phyloP scores from a whole-genome alignment of 768 basidiomycete genomes.

The Boletus sensibilis region DNA sequence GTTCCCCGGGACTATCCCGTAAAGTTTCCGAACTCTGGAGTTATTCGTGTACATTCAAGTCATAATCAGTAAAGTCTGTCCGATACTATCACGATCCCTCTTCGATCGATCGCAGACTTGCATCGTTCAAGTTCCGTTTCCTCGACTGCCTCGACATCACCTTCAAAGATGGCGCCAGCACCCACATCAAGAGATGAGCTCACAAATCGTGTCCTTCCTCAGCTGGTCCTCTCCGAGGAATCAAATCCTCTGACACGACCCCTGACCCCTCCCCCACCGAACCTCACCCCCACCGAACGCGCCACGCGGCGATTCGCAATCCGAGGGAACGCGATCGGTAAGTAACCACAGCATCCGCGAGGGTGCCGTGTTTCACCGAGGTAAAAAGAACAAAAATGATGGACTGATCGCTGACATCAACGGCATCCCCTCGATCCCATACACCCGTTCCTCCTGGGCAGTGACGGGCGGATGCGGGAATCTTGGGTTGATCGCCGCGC shows the following conservation, averaged over 20 bases:
- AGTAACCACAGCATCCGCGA: not conserved
- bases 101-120: not conserved
- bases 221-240: conserved; percentile 34
- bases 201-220: conserved; percentile 29
- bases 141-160: not conserved
- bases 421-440: not conserved
- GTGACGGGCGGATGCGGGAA: conserved; percentile 46
- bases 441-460: conserved; percentile 9
- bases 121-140: not conserved
- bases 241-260: conserved; percentile 35
- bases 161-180: conserved; percentile 4
- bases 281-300: conserved; percentile 22
- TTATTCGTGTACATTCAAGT: not conserved
- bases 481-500: conserved; percentile 37
- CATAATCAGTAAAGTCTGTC: no score
- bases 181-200: conserved; percentile 25
- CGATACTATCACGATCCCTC: not conserved
- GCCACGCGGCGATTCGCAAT: conserved; percentile 39
- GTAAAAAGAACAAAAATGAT: not conserved
- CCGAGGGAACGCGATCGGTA: conserved; percentile 42
- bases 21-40: not conserved
- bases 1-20: not conserved
- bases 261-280: conserved; percentile 16
- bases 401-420: not conserved
- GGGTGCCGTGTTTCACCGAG: not conserved